Conservation (phyloP, 768 basidiomycete genomes). For the Trametes cubensis region DNA sequence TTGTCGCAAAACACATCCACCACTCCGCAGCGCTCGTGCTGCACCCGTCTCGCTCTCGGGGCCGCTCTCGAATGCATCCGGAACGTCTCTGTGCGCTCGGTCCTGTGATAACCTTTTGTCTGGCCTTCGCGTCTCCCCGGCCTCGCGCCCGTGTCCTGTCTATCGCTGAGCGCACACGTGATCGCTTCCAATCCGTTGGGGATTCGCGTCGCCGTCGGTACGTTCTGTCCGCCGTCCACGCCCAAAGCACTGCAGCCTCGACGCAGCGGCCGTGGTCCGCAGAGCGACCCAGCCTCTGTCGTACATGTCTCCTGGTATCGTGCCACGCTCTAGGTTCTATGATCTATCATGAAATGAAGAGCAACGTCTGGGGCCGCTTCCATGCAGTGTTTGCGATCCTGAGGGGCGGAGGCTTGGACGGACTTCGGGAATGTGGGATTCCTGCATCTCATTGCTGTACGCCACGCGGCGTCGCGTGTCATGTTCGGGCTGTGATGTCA, state of each 20-base stretch:
- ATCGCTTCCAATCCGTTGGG: conserved; percentile 13
- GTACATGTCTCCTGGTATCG: too few species aligned
- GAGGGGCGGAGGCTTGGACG: too few species aligned
- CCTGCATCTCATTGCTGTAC: too few species aligned
- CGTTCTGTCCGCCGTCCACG: conserved; percentile 1
- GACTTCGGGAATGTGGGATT: too few species aligned
- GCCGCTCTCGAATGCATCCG: conserved; percentile 19
- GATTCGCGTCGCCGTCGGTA: conserved; percentile 4
- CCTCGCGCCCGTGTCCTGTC: not conserved
- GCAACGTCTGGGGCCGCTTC: too few species aligned
- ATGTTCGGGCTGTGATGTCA: too few species aligned
- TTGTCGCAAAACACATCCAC: not conserved
- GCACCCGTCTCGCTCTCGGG: not conserved
- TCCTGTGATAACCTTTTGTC: not conserved
- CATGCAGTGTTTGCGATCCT: too few species aligned
- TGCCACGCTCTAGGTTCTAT: too few species aligned
- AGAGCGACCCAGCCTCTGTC: not conserved
- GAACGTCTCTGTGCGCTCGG: not conserved
- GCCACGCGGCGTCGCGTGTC: too few species aligned
- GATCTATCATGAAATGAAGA: too few species aligned
- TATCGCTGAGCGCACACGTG: conserved; percentile 11
- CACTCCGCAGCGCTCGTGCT: not conserved
- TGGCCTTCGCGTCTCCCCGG: not conserved
- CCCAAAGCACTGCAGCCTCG: not conserved
- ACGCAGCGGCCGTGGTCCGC: not conserved